A percentile compares a stretch with the other conserved stretches of the same genome.
phyloP scores from a whole-genome alignment of 305 asterid genomes.

The Solanum hybrid region DNA sequence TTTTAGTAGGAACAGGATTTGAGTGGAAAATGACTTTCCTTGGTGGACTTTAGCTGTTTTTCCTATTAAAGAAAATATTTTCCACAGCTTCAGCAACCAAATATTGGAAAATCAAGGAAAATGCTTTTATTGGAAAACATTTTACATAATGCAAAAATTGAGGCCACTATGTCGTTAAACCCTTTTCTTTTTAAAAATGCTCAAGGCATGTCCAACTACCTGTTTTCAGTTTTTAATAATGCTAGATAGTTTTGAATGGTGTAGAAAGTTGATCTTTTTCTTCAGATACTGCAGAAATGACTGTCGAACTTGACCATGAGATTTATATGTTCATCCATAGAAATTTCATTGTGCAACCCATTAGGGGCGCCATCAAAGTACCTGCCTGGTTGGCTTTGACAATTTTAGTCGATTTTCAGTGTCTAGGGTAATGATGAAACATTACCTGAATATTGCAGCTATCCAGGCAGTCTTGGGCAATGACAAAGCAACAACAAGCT shows the following conservation, averaged over 20 bases:
- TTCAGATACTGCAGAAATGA: not conserved
- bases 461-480: conserved; percentile 57
- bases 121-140: not conserved
- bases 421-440: not conserved
- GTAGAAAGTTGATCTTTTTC: not conserved
- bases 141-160: not conserved
- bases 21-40: not conserved
- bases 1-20: not conserved
- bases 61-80: not conserved
- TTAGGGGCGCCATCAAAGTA: not conserved
- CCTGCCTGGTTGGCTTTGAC: not conserved
- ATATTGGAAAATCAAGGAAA: not conserved
- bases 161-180: not conserved
- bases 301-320: not conserved
- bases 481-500: conserved; percentile 35
- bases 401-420: not conserved
- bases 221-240: not conserved
- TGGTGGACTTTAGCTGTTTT: not conserved
- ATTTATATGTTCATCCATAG: not conserved
- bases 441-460: conserved; percentile 28
- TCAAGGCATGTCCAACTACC: not conserved
- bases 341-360: not conserved
- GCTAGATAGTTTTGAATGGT: not conserved
- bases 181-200: not conserved
- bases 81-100: not conserved